Evolutionary conservation across 2,329 filamentous ascomycete genomes (phyloP).

Genomic region (Botrytis squamosa): DNA sequence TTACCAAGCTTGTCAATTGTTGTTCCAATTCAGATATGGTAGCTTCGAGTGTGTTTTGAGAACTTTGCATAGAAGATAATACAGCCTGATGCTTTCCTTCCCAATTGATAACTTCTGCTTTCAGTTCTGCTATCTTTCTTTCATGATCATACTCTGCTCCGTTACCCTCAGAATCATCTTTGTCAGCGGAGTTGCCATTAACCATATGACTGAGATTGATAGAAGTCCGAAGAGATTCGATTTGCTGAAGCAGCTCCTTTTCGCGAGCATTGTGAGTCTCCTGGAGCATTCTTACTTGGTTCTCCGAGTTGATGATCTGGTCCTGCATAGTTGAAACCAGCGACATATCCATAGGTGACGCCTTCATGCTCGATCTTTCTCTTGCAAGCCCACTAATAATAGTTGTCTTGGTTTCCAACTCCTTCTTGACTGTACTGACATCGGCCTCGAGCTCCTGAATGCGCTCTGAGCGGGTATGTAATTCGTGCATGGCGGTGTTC

Average conservation of each 20-base stretch:
- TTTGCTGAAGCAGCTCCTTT: constrained; percentile 68
- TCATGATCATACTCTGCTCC: constrained; percentile 36
- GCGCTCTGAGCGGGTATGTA: constrained; percentile 81
- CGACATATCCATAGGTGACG: constrained; percentile 84
- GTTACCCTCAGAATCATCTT: constrained; percentile 23
- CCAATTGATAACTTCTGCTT: constrained; percentile 72
- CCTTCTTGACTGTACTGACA: constrained; percentile 78
- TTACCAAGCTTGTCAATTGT: constrained; percentile 44
- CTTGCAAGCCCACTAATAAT: constrained; percentile 93
- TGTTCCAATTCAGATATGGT: constrained; percentile 73
- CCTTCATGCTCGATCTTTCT: constrained; percentile 85
- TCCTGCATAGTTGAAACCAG: constrained; percentile 84
- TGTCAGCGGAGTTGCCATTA: constrained; percentile 19
- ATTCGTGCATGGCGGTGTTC: constrained; percentile 87
- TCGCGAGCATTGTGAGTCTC: constrained; percentile 73
- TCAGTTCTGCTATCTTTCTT: constrained; percentile 56
- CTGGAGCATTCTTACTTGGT: constrained; percentile 71
- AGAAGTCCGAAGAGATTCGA: constrained; percentile 60
- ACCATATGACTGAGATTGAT: constrained; percentile 27
- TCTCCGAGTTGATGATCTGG: constrained; percentile 84
- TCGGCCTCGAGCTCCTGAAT: constrained; percentile 89
- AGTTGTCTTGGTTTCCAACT: constrained; percentile 95
- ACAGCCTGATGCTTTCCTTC: constrained; percentile 71
- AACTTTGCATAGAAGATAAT: constrained; percentile 67
- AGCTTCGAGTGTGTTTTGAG: constrained; percentile 68